Evolutionary conservation across 495 filamentous ascomycete genomes (phyloP).

Genomic region (Hypoxylon rickii): DNA sequence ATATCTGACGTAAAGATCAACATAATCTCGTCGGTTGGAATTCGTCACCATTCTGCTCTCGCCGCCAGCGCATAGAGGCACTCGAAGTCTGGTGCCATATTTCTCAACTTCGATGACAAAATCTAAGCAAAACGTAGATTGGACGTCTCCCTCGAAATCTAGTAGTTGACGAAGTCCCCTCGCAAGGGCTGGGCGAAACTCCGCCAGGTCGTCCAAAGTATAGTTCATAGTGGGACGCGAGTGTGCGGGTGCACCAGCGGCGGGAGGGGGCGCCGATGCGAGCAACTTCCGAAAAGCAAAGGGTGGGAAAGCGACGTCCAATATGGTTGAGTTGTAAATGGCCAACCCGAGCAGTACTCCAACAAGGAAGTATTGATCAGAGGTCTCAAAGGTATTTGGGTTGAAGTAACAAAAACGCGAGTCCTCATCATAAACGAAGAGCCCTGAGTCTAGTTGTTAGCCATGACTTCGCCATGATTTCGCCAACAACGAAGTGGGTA

Average conservation of each 20-base stretch:
- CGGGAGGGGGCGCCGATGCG: conserved; percentile 65
- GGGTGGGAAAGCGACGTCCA: conserved; percentile 89
- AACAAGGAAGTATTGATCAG: conserved; percentile 91
- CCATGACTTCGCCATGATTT: not conserved
- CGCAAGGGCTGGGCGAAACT: conserved; percentile 79
- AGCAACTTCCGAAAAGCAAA: conserved; percentile 91
- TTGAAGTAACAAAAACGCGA: conserved; percentile 96
- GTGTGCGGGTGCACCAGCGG: conserved; percentile 56
- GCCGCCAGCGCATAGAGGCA: conserved; percentile 77
- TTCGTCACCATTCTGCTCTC: conserved; percentile 82
- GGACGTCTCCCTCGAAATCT: conserved; percentile 84
- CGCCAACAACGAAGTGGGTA: not conserved
- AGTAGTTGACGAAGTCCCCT: conserved; percentile 75
- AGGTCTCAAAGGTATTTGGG: conserved; percentile 85
- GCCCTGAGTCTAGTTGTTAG: conserved; percentile 53
- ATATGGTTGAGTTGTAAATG: conserved; percentile 95
- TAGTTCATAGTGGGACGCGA: conserved; percentile 68
- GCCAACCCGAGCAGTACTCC: conserved; percentile 87
- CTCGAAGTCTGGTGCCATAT: conserved; percentile 68
- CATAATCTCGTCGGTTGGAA: conserved; percentile 82
- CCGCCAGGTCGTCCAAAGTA: conserved; percentile 81
- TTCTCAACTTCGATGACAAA: conserved; percentile 79
- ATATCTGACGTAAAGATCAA: conserved; percentile 83
- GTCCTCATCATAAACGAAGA: conserved; percentile 95
- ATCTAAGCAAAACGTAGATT: conserved; percentile 79